Evolutionary conservation across 2,329 filamentous ascomycete species (phyloP), one percentile per base, ranked within the genome.

Genomic region (Bisporella sp.): DNA sequence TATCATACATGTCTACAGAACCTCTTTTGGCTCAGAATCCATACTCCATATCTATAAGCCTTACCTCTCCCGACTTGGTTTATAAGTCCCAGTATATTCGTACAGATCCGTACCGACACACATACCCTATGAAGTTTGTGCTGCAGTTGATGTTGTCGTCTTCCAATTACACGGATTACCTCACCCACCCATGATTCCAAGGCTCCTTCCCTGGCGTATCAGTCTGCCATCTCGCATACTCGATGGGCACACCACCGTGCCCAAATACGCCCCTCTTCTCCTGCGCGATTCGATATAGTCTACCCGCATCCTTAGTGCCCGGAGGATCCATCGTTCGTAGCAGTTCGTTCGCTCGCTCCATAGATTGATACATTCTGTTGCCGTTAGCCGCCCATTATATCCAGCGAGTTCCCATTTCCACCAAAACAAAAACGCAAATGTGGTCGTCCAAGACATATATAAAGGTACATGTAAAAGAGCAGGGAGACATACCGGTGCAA

Each of bases 131-230:
- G 21, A 21, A 21, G 21, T 21, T 21, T 21, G 21, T 21, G 21
- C 21, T 21, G 21, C 21, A 3, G 21, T 21, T 21, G 21, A 21
- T 21, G 21, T 21, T 21, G 21, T 21, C 21, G 21, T 21, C 21
- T 21, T 21, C 21, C 2, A 21, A 21, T 21, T 21, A 21, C 21
- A 21, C n/a, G n/a, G 21, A 52, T 54, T 60, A 64, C 69, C 84
- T 79, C 73, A 83, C 95, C 93, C 93, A 99, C 9, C 74, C 85
- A 71, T 95, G 84, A 72, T 97, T 93, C 90, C 92, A 99, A n/a
- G 89, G 81, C 59, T 85, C 81, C 63, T 76, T 77, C 1, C 76
- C 74, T 5, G 92, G 92, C 46, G 81, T 89, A 65, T 97, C 92
- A 32, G 87, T 92, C 77, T 96, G 87, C 56, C 81, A 74, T 57